phyloP scores from a whole-genome alignment of 306 rosid genomes.

The Echinosophora koreensis region DNA sequence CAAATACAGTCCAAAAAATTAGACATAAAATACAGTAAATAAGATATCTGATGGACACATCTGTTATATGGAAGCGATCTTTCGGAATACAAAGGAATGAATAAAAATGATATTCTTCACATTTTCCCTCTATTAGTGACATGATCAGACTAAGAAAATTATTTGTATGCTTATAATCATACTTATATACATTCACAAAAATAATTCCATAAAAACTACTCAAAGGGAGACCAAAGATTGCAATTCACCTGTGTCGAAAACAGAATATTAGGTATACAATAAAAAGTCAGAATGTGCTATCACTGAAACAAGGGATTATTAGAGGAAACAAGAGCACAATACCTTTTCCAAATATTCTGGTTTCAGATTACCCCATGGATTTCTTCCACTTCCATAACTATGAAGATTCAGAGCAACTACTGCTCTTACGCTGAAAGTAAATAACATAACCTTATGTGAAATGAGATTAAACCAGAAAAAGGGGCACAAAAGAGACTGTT shows the following conservation, averaged over 20 bases:
- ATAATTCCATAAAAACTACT: neutral
- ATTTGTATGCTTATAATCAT: neutral
- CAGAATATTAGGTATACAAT: neutral
- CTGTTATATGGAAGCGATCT: neutral
- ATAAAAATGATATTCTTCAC: neutral
- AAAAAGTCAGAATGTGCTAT: neutral
- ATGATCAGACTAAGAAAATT: neutral
- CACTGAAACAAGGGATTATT: neutral
- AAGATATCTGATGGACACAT: neutral
- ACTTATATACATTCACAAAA: neutral
- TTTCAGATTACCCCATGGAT: constrained; percentile 91
- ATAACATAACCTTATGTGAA: constrained; percentile 41
- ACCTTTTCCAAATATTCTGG: constrained; percentile 97
- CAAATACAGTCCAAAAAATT: neutral
- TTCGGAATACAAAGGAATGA: too few species aligned
- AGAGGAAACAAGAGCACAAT: constrained; percentile 25
- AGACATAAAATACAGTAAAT: neutral
- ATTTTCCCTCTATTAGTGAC: neutral
- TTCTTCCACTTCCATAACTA: constrained; percentile 97
- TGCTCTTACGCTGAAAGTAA: constrained; percentile 81
- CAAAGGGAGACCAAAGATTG: neutral
- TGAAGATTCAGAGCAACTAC: constrained; percentile 88
- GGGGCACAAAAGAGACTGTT: neutral
- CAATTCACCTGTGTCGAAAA: neutral
- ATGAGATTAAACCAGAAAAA: constrained; percentile 16